Percentiles rank a stretch among this genome's conserved stretches.
phyloP scores from a whole-genome alignment of 768 basidiomycete genomes.

The Lyophyllum atratum region DNA sequence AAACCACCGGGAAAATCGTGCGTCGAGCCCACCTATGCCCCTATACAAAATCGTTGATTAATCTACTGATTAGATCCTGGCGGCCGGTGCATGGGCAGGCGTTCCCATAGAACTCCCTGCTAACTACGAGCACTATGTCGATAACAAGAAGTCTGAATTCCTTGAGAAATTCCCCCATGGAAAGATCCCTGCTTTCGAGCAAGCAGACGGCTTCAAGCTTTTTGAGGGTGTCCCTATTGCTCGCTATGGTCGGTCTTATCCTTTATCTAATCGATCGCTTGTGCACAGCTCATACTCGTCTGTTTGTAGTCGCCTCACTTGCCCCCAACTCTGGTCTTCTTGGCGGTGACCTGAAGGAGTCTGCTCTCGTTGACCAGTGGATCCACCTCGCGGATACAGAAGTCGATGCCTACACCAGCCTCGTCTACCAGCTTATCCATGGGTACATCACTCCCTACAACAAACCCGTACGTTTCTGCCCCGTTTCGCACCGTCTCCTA shows the following conservation, averaged over 20 bases:
- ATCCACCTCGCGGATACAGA: conserved; percentile 70
- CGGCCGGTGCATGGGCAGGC: conserved; percentile 60
- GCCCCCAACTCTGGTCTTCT: conserved; percentile 80
- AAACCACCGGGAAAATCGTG: conserved; percentile 50
- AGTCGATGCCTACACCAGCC: conserved; percentile 39
- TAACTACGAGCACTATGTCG: conserved; percentile 59
- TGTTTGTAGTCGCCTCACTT: conserved; percentile 44
- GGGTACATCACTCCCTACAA: conserved; percentile 63
- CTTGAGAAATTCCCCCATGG: conserved; percentile 74
- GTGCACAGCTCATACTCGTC: neutral
- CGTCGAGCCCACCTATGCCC: conserved; percentile 18
- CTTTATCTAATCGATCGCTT: conserved; percentile 6
- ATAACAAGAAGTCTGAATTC: conserved; percentile 73
- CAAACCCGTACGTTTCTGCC: conserved; percentile 59
- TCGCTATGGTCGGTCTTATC: conserved; percentile 46
- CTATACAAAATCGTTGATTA: neutral
- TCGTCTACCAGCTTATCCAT: conserved; percentile 42
- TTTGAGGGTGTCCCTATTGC: conserved; percentile 81
- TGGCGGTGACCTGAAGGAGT: conserved; percentile 62
- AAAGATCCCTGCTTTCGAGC: conserved; percentile 82
- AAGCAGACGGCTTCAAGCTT: conserved; percentile 71
- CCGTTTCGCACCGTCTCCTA: neutral
- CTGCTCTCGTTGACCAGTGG: conserved; percentile 86
- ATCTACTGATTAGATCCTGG: conserved; percentile 37
- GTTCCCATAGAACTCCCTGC: conserved; percentile 55